phyloP scores from a whole-genome alignment of 1,139 yeast genomes.

The Pichia sp. region DNA sequence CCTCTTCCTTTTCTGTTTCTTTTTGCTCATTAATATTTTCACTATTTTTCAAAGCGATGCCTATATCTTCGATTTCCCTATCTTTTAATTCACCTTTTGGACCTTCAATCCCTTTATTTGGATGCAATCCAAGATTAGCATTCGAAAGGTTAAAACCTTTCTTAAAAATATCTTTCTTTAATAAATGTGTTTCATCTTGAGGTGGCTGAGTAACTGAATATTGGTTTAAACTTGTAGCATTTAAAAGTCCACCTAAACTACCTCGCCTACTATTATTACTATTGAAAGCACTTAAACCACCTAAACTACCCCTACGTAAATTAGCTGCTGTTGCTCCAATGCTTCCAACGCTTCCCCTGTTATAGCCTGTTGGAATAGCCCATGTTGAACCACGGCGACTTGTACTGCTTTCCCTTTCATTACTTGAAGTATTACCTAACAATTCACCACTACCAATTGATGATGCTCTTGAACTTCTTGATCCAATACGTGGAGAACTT shows the following conservation, averaged over 20 bases:
- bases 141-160: conserved; percentile 15
- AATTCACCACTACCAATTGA: conserved; percentile 11
- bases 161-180: conserved; percentile 17
- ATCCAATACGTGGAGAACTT: conserved; percentile 10
- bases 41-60: no score
- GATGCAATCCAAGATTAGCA: not conserved
- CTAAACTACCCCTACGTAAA: conserved; percentile 11
- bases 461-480: conserved; percentile 15
- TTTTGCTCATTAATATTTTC: not conserved
- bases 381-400: conserved; percentile 15
- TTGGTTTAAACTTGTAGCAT: conserved; percentile 10
- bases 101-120: conserved; percentile 1
- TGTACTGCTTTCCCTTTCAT: conserved; percentile 4
- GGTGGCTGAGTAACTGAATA: conserved; percentile 12
- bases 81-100: conserved; percentile 8
- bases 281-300: conserved; percentile 4
- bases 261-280: conserved; percentile 7
- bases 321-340: conserved; percentile 1
- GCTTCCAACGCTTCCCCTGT: conserved; percentile 8
- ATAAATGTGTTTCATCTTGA: conserved; percentile 2
- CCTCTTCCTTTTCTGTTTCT: not conserved
- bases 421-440: not conserved
- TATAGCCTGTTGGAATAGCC: conserved; percentile 3
- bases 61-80: not conserved
- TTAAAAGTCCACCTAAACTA: conserved; percentile 1